Percentiles rank a stretch among this genome's conserved stretches.
Conservation (phyloP, 140 eudicot genomes). For the Erigeron philadelphicus region DNA sequence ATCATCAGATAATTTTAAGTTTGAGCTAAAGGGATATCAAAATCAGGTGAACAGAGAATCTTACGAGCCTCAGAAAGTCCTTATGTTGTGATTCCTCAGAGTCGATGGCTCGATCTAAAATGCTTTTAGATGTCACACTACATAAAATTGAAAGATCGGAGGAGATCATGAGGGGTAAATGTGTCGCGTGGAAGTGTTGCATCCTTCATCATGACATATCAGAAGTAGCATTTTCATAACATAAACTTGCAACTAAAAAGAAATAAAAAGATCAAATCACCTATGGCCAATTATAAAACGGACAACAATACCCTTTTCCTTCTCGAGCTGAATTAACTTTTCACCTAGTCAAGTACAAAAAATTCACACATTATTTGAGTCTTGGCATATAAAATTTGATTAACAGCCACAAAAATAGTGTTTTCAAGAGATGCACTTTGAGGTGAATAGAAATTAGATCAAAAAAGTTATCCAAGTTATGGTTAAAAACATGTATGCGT, state of each 20-base stretch:
- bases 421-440: constrained; percentile 13
- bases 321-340: constrained; percentile 48
- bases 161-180: too few relatives aligned
- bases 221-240: too few relatives aligned
- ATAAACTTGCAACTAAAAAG: neutral
- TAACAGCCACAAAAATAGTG: constrained; percentile 5
- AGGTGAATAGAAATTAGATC: neutral
- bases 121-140: constrained; percentile 70
- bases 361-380: constrained; percentile 7
- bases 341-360: constrained; percentile 38
- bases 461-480: constrained; percentile 1
- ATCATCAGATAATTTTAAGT: constrained; percentile 9
- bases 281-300: constrained; percentile 84
- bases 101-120: constrained; percentile 75
- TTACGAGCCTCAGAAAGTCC: constrained; percentile 70
- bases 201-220: too few relatives aligned
- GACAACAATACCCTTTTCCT: constrained; percentile 69
- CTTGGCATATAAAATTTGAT: constrained; percentile 1
- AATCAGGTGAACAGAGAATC: constrained; percentile 15
- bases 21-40: constrained; percentile 2
- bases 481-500: constrained; percentile 7
- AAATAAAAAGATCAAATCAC: constrained; percentile 26
- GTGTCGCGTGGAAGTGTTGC: too few relatives aligned
- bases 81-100: constrained; percentile 59
- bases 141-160: constrained; percentile 17